phyloP scores from a whole-genome alignment of 2,329 filamentous ascomycete species.

The Monosporascus sp. region DNA sequence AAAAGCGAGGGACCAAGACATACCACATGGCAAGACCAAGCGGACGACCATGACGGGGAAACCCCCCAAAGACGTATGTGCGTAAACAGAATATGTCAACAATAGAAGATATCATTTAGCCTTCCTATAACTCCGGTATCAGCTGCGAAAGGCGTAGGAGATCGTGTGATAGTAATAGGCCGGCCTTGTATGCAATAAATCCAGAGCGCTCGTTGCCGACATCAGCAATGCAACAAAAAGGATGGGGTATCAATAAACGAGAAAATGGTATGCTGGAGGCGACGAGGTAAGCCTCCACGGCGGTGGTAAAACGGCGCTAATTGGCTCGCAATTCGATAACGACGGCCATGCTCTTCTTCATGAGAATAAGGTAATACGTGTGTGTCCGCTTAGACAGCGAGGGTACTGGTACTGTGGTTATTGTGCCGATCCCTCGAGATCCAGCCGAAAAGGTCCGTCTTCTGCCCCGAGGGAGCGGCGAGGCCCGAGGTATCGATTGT shows the following conservation, averaged over 20 bases:
- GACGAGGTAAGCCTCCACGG: not conserved
- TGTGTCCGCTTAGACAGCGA: conserved; percentile 14
- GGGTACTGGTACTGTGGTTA: conserved; percentile 10
- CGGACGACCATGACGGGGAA: not conserved
- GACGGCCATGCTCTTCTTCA: not conserved
- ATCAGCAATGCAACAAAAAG: conserved; percentile 18
- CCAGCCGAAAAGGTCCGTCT: conserved; percentile 44
- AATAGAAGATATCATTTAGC: conserved; percentile 11
- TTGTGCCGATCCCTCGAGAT: conserved; percentile 41
- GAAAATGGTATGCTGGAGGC: conserved; percentile 12
- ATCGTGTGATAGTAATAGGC: conserved; percentile 13
- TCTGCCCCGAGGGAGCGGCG: conserved; percentile 20
- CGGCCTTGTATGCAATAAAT: conserved; percentile 13
- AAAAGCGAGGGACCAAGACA: too few relatives aligned
- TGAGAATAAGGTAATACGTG: not conserved
- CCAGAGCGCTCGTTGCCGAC: conserved; percentile 20
- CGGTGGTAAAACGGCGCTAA: not conserved
- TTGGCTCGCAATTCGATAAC: conserved; percentile 1
- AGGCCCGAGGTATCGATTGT: conserved; percentile 19
- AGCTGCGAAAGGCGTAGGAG: conserved; percentile 17
- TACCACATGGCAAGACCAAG: too few relatives aligned
- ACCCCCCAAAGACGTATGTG: conserved; percentile 1
- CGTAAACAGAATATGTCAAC: conserved; percentile 16
- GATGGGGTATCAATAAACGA: conserved; percentile 27
- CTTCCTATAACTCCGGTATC: conserved; percentile 15